Base-by-base conservation (phyloP, 306 rosid species). In the Morella rubra region DNA sequence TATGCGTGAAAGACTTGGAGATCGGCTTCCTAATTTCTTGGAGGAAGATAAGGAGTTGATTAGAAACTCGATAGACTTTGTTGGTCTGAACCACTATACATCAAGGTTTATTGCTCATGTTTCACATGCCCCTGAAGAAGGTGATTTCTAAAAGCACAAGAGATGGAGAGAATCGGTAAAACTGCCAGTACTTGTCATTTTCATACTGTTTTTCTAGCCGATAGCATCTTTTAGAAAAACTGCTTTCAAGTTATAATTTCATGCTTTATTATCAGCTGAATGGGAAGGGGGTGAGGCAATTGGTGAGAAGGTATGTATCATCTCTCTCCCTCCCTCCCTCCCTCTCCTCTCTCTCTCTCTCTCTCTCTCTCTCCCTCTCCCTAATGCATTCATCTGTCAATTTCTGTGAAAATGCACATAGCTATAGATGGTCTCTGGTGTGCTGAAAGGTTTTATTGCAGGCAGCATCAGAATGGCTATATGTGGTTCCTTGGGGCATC, bases 391-490 rank as follows among this genome's bases (percentile, higher is more conserved):
- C 37, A 32, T 32, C 3, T 32, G 2, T 32, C 37, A 32, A 32
- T 32, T 32, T 32, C 37, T 32, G 37, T 32, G 37, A 32, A 32
- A 53, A 18, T 24, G 12, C 49, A 45, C 47, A 11, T 19, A 61
- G 41, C 37, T 45, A 24, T 13, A 22, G 8, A 65, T 65, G 41
- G 49, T 65, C 71, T 65, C 50, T 16, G 9, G 71, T 41, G 59
- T 46, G 45, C 72, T 77, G 73, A 80, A 73, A 12, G 7, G 51
- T 77, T 77, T 37, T 65, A 70, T 71, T 76, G 37, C 93, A 91
- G 98, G 98, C 98, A 54, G 98, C 98, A 80, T 94, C 98, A 47
- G 97, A 94, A 72, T 94, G 97, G 98, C 93, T 94, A 74, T 91
- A 91, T 81, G 81, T 90, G 75, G 97, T 94, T 91, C 98, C 98